A percentile compares a stretch with the other conserved stretches of the same genome.
Conservation (phyloP, 2,329 filamentous ascomycete genomes). For the Rhinocladiella similis region DNA sequence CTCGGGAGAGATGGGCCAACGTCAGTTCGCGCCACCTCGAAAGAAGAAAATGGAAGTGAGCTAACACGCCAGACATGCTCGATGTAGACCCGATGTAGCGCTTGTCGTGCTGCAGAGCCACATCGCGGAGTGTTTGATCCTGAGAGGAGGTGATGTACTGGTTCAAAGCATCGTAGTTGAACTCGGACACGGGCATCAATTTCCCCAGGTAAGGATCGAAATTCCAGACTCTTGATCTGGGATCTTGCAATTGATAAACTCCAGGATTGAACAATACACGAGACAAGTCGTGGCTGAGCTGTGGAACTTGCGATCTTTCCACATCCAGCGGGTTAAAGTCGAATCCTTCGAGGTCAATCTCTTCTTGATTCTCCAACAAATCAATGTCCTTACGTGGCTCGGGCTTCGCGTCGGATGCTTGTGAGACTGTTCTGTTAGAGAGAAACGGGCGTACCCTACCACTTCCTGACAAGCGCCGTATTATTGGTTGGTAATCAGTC, state of each 20-base stretch:
- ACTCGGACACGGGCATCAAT: slow-evolving; percentile 91
- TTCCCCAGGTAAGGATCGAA: slow-evolving; percentile 92
- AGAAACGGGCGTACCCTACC: neutral
- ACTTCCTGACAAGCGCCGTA: too few relatives aligned
- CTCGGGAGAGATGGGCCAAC: slow-evolving; percentile 63
- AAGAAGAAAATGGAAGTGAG: slow-evolving; percentile 90
- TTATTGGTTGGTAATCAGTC: too few relatives aligned
- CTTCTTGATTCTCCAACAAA: neutral
- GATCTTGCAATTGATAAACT: slow-evolving; percentile 88
- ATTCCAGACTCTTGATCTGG: slow-evolving; percentile 84
- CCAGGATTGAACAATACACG: slow-evolving; percentile 94
- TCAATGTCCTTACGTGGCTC: slow-evolving; percentile 7
- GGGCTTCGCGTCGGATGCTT: neutral
- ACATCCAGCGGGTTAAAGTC: slow-evolving; percentile 52
- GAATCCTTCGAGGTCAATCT: slow-evolving; percentile 36
- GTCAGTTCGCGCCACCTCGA: slow-evolving; percentile 79
- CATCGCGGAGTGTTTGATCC: slow-evolving; percentile 68
- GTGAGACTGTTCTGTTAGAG: neutral
- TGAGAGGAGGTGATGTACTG: slow-evolving; percentile 90
- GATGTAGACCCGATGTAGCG: slow-evolving; percentile 95
- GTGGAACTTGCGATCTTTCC: slow-evolving; percentile 20
- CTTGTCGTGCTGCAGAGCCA: slow-evolving; percentile 66
- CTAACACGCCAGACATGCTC: slow-evolving; percentile 85
- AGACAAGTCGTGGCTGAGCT: slow-evolving; percentile 61
- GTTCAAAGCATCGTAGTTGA: slow-evolving; percentile 84